phyloP scores from a whole-genome alignment of 495 filamentous ascomycete species.

The Trichoderma gamsii region DNA sequence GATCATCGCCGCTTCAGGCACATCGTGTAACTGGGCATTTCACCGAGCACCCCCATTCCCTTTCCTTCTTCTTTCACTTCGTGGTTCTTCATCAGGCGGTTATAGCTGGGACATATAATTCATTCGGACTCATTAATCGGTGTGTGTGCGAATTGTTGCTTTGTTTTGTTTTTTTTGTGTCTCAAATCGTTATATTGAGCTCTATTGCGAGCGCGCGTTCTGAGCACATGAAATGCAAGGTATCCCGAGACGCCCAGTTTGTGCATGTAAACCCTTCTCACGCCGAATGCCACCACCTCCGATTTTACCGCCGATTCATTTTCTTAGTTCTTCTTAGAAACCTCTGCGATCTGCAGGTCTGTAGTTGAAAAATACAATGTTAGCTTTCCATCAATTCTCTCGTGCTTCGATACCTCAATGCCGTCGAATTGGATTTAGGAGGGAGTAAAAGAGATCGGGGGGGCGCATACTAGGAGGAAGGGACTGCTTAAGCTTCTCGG shows the following conservation, averaged over 20 bases:
- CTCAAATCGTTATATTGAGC: neutral
- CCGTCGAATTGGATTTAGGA: neutral
- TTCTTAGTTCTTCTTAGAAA: constrained; percentile 39
- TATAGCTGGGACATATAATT: neutral
- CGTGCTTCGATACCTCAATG: neutral
- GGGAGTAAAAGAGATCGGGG: constrained; percentile 4
- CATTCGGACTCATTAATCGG: neutral
- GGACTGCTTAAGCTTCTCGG: constrained; percentile 99
- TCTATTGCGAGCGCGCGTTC: constrained; percentile 6
- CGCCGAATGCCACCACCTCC: constrained; percentile 18
- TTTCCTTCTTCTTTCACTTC: neutral
- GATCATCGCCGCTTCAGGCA: constrained; percentile 5
- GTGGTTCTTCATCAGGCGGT: neutral
- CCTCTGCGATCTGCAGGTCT: constrained; percentile 45
- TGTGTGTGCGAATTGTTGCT: constrained; percentile 9
- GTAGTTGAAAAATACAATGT: constrained; percentile 1
- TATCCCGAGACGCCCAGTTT: constrained; percentile 39
- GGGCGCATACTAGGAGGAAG: constrained; percentile 79
- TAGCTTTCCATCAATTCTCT: neutral
- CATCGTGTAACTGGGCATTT: neutral
- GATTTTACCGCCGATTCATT: constrained; percentile 17
- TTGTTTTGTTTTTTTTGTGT: neutral
- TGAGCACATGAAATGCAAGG: constrained; percentile 29
- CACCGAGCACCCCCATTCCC: neutral
- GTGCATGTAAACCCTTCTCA: constrained; percentile 22